phyloP scores from a whole-genome alignment of 805 yeast genomes.

The Candida insectorum region DNA sequence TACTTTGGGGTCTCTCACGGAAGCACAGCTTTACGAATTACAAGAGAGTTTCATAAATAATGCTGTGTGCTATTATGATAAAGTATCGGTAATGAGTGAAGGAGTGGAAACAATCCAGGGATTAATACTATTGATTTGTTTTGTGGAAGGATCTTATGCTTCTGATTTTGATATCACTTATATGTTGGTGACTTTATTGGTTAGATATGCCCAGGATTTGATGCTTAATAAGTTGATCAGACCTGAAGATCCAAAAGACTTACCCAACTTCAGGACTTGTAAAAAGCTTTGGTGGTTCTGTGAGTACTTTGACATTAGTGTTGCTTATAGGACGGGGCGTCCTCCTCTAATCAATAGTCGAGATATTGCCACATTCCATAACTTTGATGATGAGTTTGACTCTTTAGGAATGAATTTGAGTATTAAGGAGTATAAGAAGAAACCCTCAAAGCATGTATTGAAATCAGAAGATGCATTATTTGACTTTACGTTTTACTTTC shows the following conservation, averaged over 20 bases:
- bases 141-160: constrained; percentile 24
- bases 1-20: constrained; percentile 5
- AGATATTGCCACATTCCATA: constrained; percentile 17
- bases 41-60: constrained; percentile 17
- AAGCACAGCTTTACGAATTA: constrained; percentile 12
- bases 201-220: constrained; percentile 28
- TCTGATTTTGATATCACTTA: constrained; percentile 24
- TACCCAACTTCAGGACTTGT: constrained; percentile 12
- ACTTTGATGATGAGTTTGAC: constrained; percentile 2
- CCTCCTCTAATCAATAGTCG: constrained; percentile 20
- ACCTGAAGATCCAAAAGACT: too few relatives aligned
- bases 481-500: constrained; percentile 3
- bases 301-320: constrained; percentile 24
- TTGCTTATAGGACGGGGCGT: constrained; percentile 27
- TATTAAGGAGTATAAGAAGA: constrained; percentile 1
- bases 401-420: neutral
- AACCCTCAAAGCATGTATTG: constrained; percentile 20
- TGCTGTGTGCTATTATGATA: constrained; percentile 50
- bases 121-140: constrained; percentile 41
- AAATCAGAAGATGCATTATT: constrained; percentile 3
- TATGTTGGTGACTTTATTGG: constrained; percentile 21
- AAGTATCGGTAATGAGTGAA: constrained; percentile 44
- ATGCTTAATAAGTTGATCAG: constrained; percentile 23
- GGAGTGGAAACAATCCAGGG: constrained; percentile 50
- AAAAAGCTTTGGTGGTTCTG: constrained; percentile 29